Conservation (phyloP, 352 stramenopile genomes). For the Globisporangium parvum region DNA sequence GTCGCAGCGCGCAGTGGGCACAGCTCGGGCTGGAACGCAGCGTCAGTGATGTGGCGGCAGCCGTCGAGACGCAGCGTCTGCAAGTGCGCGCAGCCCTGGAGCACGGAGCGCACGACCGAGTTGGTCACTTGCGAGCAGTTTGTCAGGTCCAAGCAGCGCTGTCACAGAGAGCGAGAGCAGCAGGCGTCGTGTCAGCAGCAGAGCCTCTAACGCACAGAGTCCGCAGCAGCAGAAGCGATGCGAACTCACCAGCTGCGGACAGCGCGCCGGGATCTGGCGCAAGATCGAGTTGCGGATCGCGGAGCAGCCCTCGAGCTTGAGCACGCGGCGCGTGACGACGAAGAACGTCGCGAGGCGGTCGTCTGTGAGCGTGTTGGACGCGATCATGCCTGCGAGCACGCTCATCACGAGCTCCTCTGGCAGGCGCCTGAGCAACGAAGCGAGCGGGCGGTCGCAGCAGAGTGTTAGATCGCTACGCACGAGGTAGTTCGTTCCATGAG, state of each 20-base stretch:
- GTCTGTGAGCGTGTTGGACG: constrained; percentile 69
- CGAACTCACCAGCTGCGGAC: constrained; percentile 71
- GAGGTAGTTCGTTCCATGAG: background rate
- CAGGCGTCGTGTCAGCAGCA: background rate
- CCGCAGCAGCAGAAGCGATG: background rate
- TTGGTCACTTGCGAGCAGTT: constrained; percentile 87
- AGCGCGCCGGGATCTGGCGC: constrained; percentile 80
- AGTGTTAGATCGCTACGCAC: background rate
- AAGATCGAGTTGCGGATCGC: constrained; percentile 84
- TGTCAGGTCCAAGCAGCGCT: constrained; percentile 79
- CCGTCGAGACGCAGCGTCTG: constrained; percentile 80
- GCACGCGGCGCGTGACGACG: constrained; percentile 62
- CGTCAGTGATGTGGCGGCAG: constrained; percentile 83
- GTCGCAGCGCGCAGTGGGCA: constrained; percentile 64
- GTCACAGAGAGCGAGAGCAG: background rate
- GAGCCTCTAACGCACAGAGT: background rate
- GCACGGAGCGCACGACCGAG: constrained; percentile 69
- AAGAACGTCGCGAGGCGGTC: constrained; percentile 81
- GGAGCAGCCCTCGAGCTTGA: constrained; percentile 65
- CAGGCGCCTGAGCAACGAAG: too few relatives aligned
- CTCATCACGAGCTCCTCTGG: constrained; percentile 80
- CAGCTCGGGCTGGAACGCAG: constrained; percentile 81
- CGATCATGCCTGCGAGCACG: constrained; percentile 65
- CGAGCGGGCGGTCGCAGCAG: too few relatives aligned
- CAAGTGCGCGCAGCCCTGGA: constrained; percentile 70